Percentiles rank a stretch among this genome's conserved stretches.
phyloP scores from a whole-genome alignment of 768 basidiomycete genomes.

The Pulveroboletus sp. region DNA sequence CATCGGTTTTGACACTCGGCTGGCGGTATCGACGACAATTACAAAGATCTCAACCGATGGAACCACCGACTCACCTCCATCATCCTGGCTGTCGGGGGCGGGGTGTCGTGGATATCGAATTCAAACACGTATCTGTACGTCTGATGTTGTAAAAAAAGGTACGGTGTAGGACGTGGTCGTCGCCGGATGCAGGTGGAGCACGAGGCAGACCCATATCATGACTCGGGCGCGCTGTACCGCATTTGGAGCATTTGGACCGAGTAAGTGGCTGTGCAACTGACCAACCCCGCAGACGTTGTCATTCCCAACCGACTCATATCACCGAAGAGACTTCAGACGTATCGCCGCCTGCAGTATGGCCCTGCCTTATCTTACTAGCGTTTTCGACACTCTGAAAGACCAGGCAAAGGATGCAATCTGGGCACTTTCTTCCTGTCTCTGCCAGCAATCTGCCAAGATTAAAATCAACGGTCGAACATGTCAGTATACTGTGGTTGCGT shows the following conservation, averaged over 20 bases:
- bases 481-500: constrained; percentile 38
- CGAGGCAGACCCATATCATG: constrained; percentile 27
- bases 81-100: constrained; percentile 7
- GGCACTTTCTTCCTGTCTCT: constrained; percentile 77
- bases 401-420: constrained; percentile 79
- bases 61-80: constrained; percentile 13
- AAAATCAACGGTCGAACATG: constrained; percentile 97
- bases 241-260: constrained; percentile 10
- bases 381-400: constrained; percentile 58
- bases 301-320: neutral
- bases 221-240: neutral
- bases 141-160: constrained; percentile 2
- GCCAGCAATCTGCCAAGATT: constrained; percentile 76
- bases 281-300: no score
- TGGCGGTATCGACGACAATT: constrained; percentile 5
- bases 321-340: neutral
- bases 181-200: constrained; percentile 4
- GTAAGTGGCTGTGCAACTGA: constrained; percentile 6
- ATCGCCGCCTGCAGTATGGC: constrained; percentile 22
- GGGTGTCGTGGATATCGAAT: neutral
- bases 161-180: neutral
- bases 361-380: constrained; percentile 32
- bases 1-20: constrained; percentile 9
- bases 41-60: neutral
- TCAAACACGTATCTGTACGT: neutral